Base-by-base conservation (phyloP, 768 basidiomycete species). In the Lactarius vividus region DNA sequence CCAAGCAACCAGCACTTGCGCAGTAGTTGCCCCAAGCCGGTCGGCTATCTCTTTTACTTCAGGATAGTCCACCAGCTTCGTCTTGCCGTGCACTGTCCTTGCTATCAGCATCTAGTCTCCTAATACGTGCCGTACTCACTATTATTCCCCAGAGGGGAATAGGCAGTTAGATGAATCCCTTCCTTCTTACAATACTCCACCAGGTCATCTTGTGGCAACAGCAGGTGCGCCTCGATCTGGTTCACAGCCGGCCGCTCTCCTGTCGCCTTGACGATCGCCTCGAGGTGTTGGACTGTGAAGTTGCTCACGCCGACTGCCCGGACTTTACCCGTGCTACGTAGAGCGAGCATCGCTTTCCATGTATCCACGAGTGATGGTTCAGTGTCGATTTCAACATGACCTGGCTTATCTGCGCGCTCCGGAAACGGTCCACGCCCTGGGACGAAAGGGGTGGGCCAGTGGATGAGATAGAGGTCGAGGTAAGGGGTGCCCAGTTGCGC, bases 1-100 rank as follows among this genome's bases (percentile, higher is more conserved):
- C 92, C 92, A 96, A 0, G 91, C 90, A 66, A 96, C 78, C 62
- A 95, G 81, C 42, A 95, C 88, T 75, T 95, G 91, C 0, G 92
- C 93, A 2, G 91, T 79, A 1, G 88, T 88, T 5, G 85, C 88
- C 39, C 79, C 78, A 40, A 88, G 80, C 71, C 79, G 81, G 66
- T 84, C 75, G 26, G 91, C 92, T 56, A 94, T 81, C 62, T 82
- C 82, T 55, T 80, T 71, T 29, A 95, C 83, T 55, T 78, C 79
- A 4, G 84, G 75, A 74, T 91, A 79, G 53, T 92, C 90, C 3
- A 88, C 88, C 64, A 93, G 79, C 76, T 84, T 84, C 63, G 85
- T 85, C 74, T 83, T 80, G 71, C 84, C 84, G 16, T 82, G 73
- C 76, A 82, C 88, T 88, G 66, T 55, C 23, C 39, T 63, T n/a